Evolutionary conservation across 768 basidiomycete species (phyloP), one percentile per base, ranked within the genome.

Genomic region (Hypholoma fasciculare): DNA sequence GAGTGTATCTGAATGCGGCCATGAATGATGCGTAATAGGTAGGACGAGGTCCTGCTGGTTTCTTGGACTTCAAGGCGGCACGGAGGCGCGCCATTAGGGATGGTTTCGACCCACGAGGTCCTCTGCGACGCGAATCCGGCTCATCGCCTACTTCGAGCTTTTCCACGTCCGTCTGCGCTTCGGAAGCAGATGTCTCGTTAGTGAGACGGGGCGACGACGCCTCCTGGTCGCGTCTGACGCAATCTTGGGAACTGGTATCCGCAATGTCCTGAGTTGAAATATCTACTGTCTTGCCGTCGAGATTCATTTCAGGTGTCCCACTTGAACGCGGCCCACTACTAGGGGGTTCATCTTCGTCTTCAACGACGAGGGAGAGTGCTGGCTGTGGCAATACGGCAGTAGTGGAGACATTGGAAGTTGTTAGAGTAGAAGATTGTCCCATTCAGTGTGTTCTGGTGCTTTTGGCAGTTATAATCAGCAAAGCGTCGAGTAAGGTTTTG

Each of bases 261-360:
- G 50, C 39, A 38, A 17, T 27, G 44, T 59, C 34, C 26, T 49
- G 60, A 43, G 37, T 58, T 23, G 36, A 53, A 43, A 49, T 53
- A 26, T 36, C 40, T 36, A 38, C 27, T 17, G 14, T 27, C 16
- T 23, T 34, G 34, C 14, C 27, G n/a, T 42, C 47, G 39, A 54
- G 14, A 37, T 49, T 66, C 60, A 76, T 67, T 75, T 77, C 60
- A 73, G 70, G 23, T 63, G 67, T 38, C 69, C 71, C 26, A 69
- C 58, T 61, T 23, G 66, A 61, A 65, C 47, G 58, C 53, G 65
- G 64, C 63, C 72, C 70, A 73, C 72, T 75, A 76, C 74, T 75
- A 75, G 76, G 75, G 63, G 75, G 76, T 69, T 76, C 74, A 40
- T 78, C 75, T 59, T 76, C 75, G 58, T 78, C 76, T 73, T 78